Base-by-base conservation (phyloP, 345 rosid species). In the Corymbia maculata region DNA sequence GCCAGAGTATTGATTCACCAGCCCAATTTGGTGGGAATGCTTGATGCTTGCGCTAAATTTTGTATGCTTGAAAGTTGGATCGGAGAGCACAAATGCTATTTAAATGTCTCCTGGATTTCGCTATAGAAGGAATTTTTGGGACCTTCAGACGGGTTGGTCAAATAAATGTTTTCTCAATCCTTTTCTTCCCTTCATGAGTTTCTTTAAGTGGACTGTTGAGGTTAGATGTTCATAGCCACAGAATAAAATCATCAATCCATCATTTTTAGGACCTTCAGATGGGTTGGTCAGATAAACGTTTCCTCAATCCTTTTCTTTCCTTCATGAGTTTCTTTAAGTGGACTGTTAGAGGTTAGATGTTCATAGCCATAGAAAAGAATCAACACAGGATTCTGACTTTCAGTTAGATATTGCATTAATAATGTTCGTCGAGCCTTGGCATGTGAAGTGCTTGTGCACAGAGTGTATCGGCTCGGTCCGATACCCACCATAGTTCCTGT, bases 41-140 rank as follows among this genome's bases (percentile, higher is more conserved):
- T 26, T 24, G 26, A 85, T 85, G 51, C 52, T 49, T 85, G 49
- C 86, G 7, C 51, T 44, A 32, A 26, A 57, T 57, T 57, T 57
- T 57, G 28, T 22, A 49, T 86, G 13, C 51, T 22, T 85, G 28
- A 26, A 88, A 91, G 96, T 90, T 90, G 88, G 93, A 93, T 85
- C 90, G 89, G 36, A 89, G 91, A 66, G 91, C 94, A n/a, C 88
- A 87, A 88, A 61, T 91, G 51, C 53, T 95, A n/a, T 88, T 94
- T 26, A 92, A 94, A 89, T 86, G 88, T 85, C 88, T 94, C 51
- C 93, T 94, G 2, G 97, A 93, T 92, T 91, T 82, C 85, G 93
- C 92, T 55, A 87, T 92, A 9, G 87, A 89, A 55, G 87, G 87
- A 86, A 88, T 91, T 86, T 87, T 95, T 45, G 86, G 87, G 85